A percentile compares a stretch with the other conserved stretches of the same genome.
phyloP scores from a whole-genome alignment of 164 flowering plant species.

The Litsea cubeba region DNA sequence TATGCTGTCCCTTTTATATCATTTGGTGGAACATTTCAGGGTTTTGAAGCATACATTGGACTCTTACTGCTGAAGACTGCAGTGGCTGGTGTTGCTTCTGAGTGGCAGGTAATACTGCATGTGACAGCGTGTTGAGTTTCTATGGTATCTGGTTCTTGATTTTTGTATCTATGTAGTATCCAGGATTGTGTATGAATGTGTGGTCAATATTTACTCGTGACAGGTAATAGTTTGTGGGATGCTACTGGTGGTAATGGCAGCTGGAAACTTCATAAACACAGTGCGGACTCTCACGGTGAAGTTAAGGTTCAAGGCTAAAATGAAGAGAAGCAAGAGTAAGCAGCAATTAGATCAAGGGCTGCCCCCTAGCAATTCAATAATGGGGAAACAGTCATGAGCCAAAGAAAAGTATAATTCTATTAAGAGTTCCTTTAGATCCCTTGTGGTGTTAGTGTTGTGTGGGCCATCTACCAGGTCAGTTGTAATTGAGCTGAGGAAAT shows the following conservation, averaged over 20 bases:
- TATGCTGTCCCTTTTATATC: neutral
- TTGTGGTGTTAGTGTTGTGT: neutral
- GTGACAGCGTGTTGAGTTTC: conserved; percentile 6
- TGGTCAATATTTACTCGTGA: conserved; percentile 1
- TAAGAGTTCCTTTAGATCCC: neutral
- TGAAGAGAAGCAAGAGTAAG: conserved; percentile 80
- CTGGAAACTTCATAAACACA: conserved; percentile 83
- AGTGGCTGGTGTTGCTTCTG: conserved; percentile 60
- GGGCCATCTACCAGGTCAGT: neutral
- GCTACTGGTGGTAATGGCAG: conserved; percentile 85
- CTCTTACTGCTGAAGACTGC: conserved; percentile 67
- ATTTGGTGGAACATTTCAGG: conserved; percentile 38
- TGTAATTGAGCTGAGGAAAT: conserved; percentile 4
- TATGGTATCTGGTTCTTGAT: neutral
- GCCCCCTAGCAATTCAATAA: conserved; percentile 3
- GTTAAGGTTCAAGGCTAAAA: conserved; percentile 87
- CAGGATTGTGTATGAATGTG: neutral
- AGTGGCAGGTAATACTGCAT: conserved; percentile 75
- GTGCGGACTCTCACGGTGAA: conserved; percentile 77
- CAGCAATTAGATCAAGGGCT: conserved; percentile 38
- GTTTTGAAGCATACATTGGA: conserved; percentile 94
- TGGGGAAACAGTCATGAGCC: neutral
- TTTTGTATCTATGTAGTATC: neutral
- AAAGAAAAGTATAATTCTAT: neutral
- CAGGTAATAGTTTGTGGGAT: conserved; percentile 83